Evolutionary conservation across 805 yeast genomes (phyloP).

Genomic region (Schwanniomyces polymorphus): DNA sequence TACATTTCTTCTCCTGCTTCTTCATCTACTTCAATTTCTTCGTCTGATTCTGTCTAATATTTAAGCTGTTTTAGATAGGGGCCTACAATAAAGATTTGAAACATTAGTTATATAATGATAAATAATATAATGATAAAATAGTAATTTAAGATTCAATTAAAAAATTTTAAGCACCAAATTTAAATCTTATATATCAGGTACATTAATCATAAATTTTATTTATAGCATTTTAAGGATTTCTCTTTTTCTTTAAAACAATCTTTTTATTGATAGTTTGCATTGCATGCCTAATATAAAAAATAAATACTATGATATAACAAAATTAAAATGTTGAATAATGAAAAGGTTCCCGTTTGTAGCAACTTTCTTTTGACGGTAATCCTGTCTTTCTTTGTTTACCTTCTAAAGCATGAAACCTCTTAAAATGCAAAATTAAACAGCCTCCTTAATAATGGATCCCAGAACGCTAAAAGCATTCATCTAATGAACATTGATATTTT

Average conservation of each 20-base stretch:
- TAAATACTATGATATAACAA: not conserved
- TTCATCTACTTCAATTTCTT: too few species aligned
- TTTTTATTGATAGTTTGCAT: not conserved
- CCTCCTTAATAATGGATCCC: not conserved
- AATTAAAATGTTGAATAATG: not conserved
- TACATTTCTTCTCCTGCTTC: too few species aligned
- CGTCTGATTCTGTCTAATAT: too few species aligned
- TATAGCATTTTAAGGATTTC: not conserved
- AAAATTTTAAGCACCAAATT: too few species aligned
- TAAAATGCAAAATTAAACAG: conserved; percentile 3
- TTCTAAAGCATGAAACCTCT: not conserved
- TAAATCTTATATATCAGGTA: too few species aligned
- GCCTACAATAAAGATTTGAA: too few species aligned
- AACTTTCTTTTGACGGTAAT: not conserved
- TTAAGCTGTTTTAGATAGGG: too few species aligned
- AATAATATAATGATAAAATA: too few species aligned
- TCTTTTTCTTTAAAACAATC: not conserved
- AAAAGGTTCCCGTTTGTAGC: not conserved
- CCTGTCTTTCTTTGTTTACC: not conserved
- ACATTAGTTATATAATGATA: too few species aligned
- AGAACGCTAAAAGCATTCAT: not conserved
- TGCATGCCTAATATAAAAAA: not conserved
- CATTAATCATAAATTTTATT: too few species aligned
- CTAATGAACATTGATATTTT: not conserved
- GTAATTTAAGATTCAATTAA: too few species aligned